Evolutionary conservation across 257 asterid species (phyloP), one percentile per base, ranked within the genome.

Genomic region (Coffea canephora): DNA sequence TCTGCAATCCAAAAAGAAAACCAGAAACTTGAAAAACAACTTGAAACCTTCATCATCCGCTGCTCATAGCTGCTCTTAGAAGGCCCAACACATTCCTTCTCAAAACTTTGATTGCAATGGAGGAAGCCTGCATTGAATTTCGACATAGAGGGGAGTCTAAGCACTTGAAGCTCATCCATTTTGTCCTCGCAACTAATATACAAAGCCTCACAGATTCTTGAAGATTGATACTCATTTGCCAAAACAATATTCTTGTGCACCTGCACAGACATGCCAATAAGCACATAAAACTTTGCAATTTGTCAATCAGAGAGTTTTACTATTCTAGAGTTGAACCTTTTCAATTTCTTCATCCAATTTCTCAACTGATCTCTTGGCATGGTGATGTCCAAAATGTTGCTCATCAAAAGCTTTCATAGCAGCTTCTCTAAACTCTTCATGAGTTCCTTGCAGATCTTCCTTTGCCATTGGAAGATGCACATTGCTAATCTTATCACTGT

Each of bases 91-190:
- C 99, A 96, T 71, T 90, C 97, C 55, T 23, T 84, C 79, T 83
- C 97, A 77, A 96, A 94, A 83, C 97, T 96, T 78, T 82, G 95
- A 86, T 96, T 94, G 92, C 99, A 96, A 25, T 88, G 97, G 64
- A 89, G 89, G 83, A 94, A 94, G 50, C 99, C 99, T 9, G 96
- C 96, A 78, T 96, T 96, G 73, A 96, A 96, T 82, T 96, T 96
- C 45, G 99, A 97, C 98, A 96, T 96, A 62, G 99, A 90, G 45
- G 99, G 99, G 84, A 96, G 98, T 78, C 93, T 88, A 78, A 96
- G 97, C 81, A 89, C 91, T 87, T 96, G 98, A 77, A 96, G 97
- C 83, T 96, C 89, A 81, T 96, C 98, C 98, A 96, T 96, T 85
- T 87, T 91, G 80, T 96, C 99, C 89, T 94, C 98, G 34, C 98